Evolutionary conservation across 495 filamentous ascomycete genomes (phyloP).

Genomic region (Neurospora tetrasperma): DNA sequence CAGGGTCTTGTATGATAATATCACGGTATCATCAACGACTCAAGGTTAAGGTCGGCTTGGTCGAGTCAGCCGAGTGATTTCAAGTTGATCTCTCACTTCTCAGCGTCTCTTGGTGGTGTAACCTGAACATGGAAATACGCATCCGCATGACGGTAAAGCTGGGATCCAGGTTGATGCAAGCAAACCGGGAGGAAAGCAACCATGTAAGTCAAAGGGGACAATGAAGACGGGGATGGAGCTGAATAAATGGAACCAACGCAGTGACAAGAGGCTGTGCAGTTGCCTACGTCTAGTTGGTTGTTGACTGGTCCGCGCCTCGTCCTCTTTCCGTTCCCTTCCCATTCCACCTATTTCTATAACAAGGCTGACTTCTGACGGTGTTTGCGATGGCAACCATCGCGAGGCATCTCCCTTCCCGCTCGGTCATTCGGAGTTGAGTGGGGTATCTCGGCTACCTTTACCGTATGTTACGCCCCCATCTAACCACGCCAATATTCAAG

Average conservation of each 20-base stretch:
- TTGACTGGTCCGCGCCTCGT: not conserved
- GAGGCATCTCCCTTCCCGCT: not conserved
- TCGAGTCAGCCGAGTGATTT: not conserved
- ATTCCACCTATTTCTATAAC: not conserved
- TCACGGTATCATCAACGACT: not conserved
- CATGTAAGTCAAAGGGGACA: not conserved
- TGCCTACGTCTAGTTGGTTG: not conserved
- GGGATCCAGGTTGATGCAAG: not conserved
- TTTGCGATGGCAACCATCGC: not conserved
- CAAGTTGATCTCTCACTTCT: not conserved
- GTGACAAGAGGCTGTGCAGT: not conserved
- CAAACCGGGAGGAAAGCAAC: not conserved
- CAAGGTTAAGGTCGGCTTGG: not conserved
- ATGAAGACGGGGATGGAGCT: not conserved
- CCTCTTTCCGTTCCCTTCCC: not conserved
- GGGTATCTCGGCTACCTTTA: not conserved
- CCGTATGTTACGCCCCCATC: not conserved
- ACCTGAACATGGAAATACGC: not conserved
- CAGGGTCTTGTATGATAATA: not conserved
- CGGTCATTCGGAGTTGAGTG: not conserved
- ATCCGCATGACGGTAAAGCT: not conserved
- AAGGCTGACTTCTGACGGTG: not conserved
- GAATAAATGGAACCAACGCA: not conserved
- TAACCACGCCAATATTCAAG: not conserved
- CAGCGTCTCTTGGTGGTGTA: not conserved